Base-by-base conservation (phyloP, 441 rosid species). In the Theobroma grandiflorum region DNA sequence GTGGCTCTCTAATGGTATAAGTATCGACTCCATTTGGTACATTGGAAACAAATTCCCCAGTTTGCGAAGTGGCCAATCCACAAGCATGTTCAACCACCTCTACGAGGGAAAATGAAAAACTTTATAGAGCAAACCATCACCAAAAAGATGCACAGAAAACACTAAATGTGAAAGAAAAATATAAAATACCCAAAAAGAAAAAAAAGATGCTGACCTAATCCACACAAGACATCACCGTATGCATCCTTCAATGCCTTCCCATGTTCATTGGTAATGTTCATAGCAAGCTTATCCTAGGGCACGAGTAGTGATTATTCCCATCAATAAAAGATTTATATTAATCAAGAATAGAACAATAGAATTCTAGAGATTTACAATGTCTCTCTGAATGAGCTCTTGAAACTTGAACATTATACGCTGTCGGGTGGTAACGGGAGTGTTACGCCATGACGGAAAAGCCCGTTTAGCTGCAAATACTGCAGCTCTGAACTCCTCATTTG, bases 21-120 rank as follows among this genome's bases (percentile, higher is more conserved):
- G 98, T 91, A 85, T 95, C 99, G 58, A 95, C 91, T 86, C 99
- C 98, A 85, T 84, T 91, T n/a, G 96, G 86, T 40, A 92, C 94
- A 85, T 94, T 95, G 58, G 96, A 85, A 11, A 91, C 97, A 84
- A 88, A 95, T 84, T 93, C 99, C 57, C 98, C 99, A 97, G 91
- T 93, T 87, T 93, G 98, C 71, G 94, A 78, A 9, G 93, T 91
- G 37, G 88, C 98, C 98, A 95, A 93, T 83, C 99, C 99, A 86
- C 99, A 95, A 15, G 97, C 92, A 88, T 94, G 98, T 82, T 95
- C 98, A 80, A 95, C 99, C 81, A 95, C 99, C 97, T 95, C 99
- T 95, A 85, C 45, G 57, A 69, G 11, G 57, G 35, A 75, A 72
- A 68, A 49, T 14, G 22, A 16, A 42, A 59, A 76, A 57, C 75